Evolutionary conservation across 768 basidiomycete species (phyloP).

Genomic region (Galerina marginata): DNA sequence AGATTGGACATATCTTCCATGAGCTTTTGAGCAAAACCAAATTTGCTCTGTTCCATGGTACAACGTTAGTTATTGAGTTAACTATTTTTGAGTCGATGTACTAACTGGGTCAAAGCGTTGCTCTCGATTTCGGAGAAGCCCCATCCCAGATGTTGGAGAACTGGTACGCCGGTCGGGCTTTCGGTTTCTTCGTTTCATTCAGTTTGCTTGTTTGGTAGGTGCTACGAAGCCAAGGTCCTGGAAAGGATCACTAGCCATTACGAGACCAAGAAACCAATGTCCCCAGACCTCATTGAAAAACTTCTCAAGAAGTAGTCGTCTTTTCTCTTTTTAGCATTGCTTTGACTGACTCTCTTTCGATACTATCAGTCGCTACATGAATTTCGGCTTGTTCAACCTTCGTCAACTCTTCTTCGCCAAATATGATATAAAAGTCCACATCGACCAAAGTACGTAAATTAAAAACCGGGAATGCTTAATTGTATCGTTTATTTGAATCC

Average conservation of each 20-base stretch:
- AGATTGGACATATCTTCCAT: slow-evolving; percentile 82
- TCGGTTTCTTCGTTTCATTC: neutral
- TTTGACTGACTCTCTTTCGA: neutral
- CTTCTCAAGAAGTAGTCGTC: slow-evolving; percentile 71
- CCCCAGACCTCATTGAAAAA: slow-evolving; percentile 75
- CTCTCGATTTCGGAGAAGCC: slow-evolving; percentile 86
- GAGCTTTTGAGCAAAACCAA: slow-evolving; percentile 71
- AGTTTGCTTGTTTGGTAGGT: slow-evolving; percentile 42
- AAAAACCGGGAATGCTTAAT: neutral
- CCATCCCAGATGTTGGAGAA: slow-evolving; percentile 94
- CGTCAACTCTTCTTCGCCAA: slow-evolving; percentile 86
- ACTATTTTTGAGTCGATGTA: neutral
- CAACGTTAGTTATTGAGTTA: slow-evolving; percentile 43
- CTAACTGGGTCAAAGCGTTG: slow-evolving; percentile 48
- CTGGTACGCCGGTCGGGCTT: slow-evolving; percentile 54
- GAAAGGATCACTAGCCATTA: slow-evolving; percentile 82
- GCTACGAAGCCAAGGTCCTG: slow-evolving; percentile 82
- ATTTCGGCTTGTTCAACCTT: slow-evolving; percentile 81
- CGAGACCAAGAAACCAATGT: slow-evolving; percentile 72
- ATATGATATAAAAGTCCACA: slow-evolving; percentile 79
- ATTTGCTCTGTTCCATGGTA: slow-evolving; percentile 85
- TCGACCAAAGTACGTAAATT: slow-evolving; percentile 55
- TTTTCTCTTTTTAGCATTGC: neutral
- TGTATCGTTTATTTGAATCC: neutral
- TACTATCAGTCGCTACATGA: slow-evolving; percentile 66